Conservation (phyloP, 108 stramenopile species). For the Mayamaea pseudoterrestris region DNA sequence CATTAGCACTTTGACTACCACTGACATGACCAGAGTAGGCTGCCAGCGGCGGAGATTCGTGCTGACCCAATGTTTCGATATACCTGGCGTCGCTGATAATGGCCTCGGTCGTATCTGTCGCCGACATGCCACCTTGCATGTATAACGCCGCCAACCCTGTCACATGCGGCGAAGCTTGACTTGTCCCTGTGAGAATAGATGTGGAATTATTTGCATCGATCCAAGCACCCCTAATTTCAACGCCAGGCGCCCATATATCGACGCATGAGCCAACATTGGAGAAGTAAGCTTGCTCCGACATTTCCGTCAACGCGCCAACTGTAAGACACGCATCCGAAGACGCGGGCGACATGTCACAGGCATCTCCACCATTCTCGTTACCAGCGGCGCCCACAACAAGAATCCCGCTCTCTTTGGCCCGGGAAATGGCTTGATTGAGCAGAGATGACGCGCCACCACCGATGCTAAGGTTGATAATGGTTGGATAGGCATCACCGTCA, state of each 20-base stretch:
- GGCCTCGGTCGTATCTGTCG: too few relatives aligned
- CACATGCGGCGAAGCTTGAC: constrained; percentile 42
- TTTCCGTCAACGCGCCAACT: neutral
- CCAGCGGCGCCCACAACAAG: neutral
- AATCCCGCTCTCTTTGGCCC: neutral
- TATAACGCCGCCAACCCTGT: constrained; percentile 32
- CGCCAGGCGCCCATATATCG: neutral
- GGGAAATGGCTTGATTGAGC: neutral
- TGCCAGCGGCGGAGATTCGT: too few relatives aligned
- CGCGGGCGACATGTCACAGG: neutral
- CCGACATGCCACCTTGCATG: neutral
- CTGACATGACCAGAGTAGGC: too few relatives aligned
- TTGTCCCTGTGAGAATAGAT: constrained; percentile 23
- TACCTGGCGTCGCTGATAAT: too few relatives aligned
- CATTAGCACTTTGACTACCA: too few relatives aligned
- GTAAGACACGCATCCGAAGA: neutral
- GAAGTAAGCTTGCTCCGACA: neutral
- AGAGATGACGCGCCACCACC: neutral
- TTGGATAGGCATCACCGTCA: neutral
- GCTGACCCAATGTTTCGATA: too few relatives aligned
- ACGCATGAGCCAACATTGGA: neutral
- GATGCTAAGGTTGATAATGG: neutral
- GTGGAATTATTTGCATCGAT: neutral
- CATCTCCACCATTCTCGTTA: neutral
- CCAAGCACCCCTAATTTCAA: neutral